Evolutionary conservation across 108 stramenopile species (phyloP).

Genomic region (Skeletonema tropicum): DNA sequence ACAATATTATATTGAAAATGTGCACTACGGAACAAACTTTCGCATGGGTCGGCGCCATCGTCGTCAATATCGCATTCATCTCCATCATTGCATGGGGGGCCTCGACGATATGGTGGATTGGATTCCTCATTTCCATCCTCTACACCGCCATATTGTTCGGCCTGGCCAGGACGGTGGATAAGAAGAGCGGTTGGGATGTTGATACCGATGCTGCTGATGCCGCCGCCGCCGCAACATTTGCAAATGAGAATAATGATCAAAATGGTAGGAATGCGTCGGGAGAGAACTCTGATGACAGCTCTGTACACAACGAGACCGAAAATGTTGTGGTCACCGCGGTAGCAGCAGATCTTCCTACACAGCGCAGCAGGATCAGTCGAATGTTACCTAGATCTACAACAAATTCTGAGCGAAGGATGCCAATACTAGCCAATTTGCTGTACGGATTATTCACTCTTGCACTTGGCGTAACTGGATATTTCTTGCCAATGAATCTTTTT

Average conservation of each 20-base stretch:
- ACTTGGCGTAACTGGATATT: constrained; percentile 21
- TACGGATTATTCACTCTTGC: constrained; percentile 25
- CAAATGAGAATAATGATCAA: background rate
- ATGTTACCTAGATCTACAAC: background rate
- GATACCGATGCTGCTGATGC: background rate
- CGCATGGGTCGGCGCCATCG: constrained; percentile 26
- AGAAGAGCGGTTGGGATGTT: constrained; percentile 17
- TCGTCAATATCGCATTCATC: constrained; percentile 30
- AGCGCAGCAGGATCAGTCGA: too few species aligned
- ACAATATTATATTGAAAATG: background rate
- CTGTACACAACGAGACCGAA: background rate
- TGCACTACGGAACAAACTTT: constrained; percentile 28
- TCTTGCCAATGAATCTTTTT: constrained; percentile 23
- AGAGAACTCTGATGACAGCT: background rate
- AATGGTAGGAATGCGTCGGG: background rate
- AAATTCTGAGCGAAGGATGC: constrained; percentile 2
- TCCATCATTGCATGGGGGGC: constrained; percentile 29
- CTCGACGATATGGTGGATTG: constrained; percentile 11
- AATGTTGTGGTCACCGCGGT: background rate
- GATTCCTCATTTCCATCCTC: constrained; percentile 13
- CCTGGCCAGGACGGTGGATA: constrained; percentile 11
- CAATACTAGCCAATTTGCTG: constrained; percentile 17
- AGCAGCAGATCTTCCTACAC: background rate
- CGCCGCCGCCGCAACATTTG: background rate
- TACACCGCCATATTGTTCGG: constrained; percentile 23